Base-by-base conservation (phyloP, 2,329 filamentous ascomycete genomes). In the Thelonectria olida region DNA sequence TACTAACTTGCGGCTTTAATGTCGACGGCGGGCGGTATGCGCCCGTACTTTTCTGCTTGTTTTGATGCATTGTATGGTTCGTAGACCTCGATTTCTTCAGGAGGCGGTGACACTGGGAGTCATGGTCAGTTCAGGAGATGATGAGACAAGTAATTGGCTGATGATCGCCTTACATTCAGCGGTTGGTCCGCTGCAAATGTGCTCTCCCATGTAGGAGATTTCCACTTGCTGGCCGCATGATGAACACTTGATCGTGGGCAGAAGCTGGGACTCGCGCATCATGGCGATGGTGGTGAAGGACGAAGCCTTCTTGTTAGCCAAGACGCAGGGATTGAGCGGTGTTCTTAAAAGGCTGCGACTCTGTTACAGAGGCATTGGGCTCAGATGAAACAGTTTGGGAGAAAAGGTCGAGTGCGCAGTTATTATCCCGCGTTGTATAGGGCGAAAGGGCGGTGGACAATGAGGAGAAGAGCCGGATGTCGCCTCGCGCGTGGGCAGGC, bases 171-270 rank as follows among this genome's bases (percentile, higher is more conserved):
- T 76, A 82, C 85, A 75, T 72, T 85, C 84, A 72, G 80, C 79
- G 78, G 81, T 73, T 62, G 79, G 73, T 60, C 76, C 79, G 45
- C 76, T 76, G 76, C 93, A 97, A 63, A 92, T 76, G 80, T 97
- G 93, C 64, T 96, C 92, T 63, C 92, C 92, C 90, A 97, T 91
- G 76, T 89, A 82, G 39, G 91, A 90, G 68, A 97, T 96, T 73
- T 94, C 90, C 61, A 97, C 92, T 71, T 94, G 87, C 39, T 81
- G 78, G 39, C 88, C 87, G 75, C 93, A 97, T 80, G 85, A 88
- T 54, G 93, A 96, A 79, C 93, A 97, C 83, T 95, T 97, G 79
- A 97, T 92, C 22, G 89, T 89, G 73, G 93, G 92, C 81, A 96
- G 82, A 66, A 94, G 88, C 76, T 86, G 85, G 75, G 88, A 90